Evolutionary conservation across 495 filamentous ascomycete species (phyloP).

Genomic region (Cercophora scortea): DNA sequence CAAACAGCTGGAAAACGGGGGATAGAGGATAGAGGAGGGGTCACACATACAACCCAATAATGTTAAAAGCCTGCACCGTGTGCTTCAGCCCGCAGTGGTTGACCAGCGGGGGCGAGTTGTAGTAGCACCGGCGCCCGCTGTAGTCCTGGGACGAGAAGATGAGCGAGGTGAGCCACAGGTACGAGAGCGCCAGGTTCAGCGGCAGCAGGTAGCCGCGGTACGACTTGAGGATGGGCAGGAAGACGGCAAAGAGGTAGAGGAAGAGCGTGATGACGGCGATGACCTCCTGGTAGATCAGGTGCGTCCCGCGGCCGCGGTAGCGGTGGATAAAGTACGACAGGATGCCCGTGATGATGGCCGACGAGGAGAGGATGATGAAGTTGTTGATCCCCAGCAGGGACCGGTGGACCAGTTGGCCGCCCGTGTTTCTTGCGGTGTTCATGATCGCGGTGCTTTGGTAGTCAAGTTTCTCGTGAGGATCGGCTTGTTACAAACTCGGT

Average conservation of each 20-base stretch:
- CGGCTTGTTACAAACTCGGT: no score
- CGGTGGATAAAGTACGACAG: constrained; percentile 16
- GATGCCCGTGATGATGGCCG: constrained; percentile 17
- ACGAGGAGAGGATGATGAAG: constrained; percentile 18
- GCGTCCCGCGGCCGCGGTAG: constrained; percentile 9
- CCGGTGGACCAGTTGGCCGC: constrained; percentile 7
- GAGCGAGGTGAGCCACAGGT: constrained; percentile 23
- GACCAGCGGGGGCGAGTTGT: constrained; percentile 1
- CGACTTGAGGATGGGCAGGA: constrained; percentile 15
- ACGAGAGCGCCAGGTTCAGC: constrained; percentile 22
- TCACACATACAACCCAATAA: constrained; percentile 21
- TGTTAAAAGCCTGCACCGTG: constrained; percentile 16
- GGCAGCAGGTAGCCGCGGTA: constrained; percentile 24
- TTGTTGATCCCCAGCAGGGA: constrained; percentile 13
- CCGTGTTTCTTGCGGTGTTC: constrained; percentile 5
- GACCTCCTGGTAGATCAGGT: constrained; percentile 16
- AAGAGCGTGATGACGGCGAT: constrained; percentile 21
- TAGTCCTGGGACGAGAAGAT: constrained; percentile 22
- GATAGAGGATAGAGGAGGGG: no score
- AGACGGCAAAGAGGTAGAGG: constrained; percentile 14
- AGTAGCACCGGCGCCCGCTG: constrained; percentile 11
- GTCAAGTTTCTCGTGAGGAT: no score
- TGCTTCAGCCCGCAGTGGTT: constrained; percentile 18
- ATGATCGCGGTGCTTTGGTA: constrained; percentile 1
- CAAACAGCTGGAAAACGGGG: no score